Percentiles rank a stretch among this genome's conserved stretches.
Conservation (phyloP, 345 rosid species). For the Lagerstroemia speciosa region DNA sequence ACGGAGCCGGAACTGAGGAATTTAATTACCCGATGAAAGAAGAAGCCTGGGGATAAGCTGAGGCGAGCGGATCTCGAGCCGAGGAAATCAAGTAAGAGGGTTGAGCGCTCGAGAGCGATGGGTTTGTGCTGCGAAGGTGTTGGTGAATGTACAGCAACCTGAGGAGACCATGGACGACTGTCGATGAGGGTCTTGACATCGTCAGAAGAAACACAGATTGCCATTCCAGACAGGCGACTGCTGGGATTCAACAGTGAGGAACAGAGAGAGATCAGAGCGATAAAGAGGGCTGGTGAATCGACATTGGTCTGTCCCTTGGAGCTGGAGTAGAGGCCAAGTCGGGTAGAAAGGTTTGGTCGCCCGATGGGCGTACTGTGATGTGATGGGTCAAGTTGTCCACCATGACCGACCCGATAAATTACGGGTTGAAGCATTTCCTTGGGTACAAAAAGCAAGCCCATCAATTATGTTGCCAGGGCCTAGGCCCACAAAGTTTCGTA, state of each 20-base stretch:
- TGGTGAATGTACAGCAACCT: slow-evolving; percentile 7
- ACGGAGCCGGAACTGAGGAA: background rate
- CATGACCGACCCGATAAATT: background rate
- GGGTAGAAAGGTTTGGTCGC: background rate
- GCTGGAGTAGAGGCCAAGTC: background rate
- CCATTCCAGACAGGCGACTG: too few species aligned
- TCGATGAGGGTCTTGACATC: slow-evolving; percentile 16
- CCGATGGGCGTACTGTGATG: background rate
- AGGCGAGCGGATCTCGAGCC: background rate
- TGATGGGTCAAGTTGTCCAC: background rate
- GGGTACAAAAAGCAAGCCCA: too few species aligned
- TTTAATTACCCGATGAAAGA: background rate
- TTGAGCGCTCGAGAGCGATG: background rate
- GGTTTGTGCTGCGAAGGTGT: background rate
- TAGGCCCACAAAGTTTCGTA: too few species aligned
- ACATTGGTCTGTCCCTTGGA: background rate
- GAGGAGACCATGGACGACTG: slow-evolving; percentile 11
- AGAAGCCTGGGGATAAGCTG: slow-evolving; percentile 1
- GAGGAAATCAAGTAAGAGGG: background rate
- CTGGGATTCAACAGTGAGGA: background rate
- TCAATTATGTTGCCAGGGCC: too few species aligned
- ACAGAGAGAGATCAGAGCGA: background rate
- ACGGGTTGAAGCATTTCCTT: background rate
- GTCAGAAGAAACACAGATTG: background rate
- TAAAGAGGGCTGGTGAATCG: background rate